These are phyloP conservation scores for Phaffomyces thermotolerans DNA, from an alignment of 805 yeast species.

Conservation along the genomic window DNA sequence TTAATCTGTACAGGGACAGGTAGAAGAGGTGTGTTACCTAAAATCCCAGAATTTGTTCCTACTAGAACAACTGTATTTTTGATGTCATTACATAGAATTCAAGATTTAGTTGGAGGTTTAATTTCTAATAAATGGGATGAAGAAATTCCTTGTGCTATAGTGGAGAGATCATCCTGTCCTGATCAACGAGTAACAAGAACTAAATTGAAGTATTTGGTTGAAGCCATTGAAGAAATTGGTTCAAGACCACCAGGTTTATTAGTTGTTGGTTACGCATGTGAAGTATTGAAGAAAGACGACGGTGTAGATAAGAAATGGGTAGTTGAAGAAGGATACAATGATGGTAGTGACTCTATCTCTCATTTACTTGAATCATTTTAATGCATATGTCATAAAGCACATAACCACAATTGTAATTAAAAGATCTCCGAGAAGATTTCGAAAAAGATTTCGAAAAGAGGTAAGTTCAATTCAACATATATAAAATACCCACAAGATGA, in stretches of 20 bases:
- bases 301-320: conserved; percentile 19
- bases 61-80: conserved; percentile 79
- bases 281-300: conserved; percentile 28
- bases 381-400: neutral
- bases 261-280: conserved; percentile 75
- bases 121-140: conserved; percentile 58
- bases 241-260: conserved; percentile 90
- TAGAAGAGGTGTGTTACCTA: conserved; percentile 74
- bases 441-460: too few relatives aligned
- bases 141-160: conserved; percentile 70
- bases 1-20: conserved; percentile 94
- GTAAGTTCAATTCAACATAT: too few relatives aligned
- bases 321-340: conserved; percentile 31
- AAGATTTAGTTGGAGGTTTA: conserved; percentile 42
- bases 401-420: neutral
- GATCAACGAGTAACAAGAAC: conserved; percentile 86
- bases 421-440: neutral
- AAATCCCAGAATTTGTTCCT: conserved; percentile 62
- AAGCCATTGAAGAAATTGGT: conserved; percentile 69
- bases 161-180: conserved; percentile 89
- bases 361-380: neutral
- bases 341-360: conserved; percentile 5
- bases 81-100: conserved; percentile 79
- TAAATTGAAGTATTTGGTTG: conserved; percentile 54
- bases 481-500: neutral